Evolutionary conservation across 2,329 filamentous ascomycete genomes (phyloP).

Genomic region (Thermoascus crustaceus): DNA sequence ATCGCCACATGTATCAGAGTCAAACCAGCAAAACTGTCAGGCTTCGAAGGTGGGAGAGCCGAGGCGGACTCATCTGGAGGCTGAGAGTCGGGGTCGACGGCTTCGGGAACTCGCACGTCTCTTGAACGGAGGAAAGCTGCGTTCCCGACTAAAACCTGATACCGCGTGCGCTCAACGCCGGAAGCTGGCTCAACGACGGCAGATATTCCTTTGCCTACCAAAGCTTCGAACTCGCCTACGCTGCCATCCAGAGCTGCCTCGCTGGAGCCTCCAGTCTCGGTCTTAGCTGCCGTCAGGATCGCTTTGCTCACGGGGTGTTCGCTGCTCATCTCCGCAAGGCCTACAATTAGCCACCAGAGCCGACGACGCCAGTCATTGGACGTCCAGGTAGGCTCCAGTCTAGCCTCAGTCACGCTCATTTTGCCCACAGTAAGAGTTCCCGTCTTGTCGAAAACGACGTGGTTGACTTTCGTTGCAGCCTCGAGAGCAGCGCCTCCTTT

Average conservation of each 20-base stretch:
- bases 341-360: conserved; percentile 93
- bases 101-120: conserved; percentile 46
- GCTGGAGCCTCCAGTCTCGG: conserved; percentile 61
- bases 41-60: conserved; percentile 23
- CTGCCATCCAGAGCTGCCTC: conserved; percentile 74
- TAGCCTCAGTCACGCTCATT: conserved; percentile 77
- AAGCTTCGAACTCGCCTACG: conserved; percentile 74
- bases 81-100: conserved; percentile 29
- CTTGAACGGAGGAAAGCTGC: conserved; percentile 65
- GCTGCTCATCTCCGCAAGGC: conserved; percentile 89
- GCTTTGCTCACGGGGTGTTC: conserved; percentile 95
- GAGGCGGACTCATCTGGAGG: conserved; percentile 13
- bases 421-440: conserved; percentile 90
- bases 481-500: conserved; percentile 92
- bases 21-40: conserved; percentile 53
- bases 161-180: conserved; percentile 59
- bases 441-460: conserved; percentile 91
- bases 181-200: conserved; percentile 71
- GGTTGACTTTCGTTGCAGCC: conserved; percentile 78
- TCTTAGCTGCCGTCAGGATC: conserved; percentile 66
- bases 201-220: conserved; percentile 76
- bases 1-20: conserved; percentile 91
- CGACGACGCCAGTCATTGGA: conserved; percentile 58
- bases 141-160: conserved; percentile 78
- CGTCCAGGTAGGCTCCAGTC: conserved; percentile 61